Conservation (phyloP, 345 rosid species). For the Citropsis articulata region DNA sequence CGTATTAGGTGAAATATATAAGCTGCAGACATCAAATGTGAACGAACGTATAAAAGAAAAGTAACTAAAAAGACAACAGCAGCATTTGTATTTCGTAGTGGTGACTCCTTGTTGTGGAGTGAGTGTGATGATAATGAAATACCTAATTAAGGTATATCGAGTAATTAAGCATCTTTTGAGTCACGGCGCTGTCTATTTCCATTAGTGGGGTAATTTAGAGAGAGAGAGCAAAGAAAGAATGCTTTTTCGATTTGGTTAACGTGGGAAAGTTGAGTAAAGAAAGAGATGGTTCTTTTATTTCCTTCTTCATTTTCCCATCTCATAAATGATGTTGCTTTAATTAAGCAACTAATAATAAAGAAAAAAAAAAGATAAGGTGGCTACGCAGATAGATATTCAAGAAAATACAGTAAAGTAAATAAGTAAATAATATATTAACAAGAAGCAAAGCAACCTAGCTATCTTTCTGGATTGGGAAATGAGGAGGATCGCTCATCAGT, state of each 20-base stretch:
- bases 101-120: background rate
- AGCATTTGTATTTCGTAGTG: background rate
- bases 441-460: no score
- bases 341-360: slow-evolving; percentile 15
- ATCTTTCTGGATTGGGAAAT: background rate
- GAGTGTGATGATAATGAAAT: slow-evolving; percentile 26
- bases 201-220: slow-evolving; percentile 15
- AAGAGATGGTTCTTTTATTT: slow-evolving; percentile 51
- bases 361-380: background rate
- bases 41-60: no score
- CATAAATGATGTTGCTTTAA: slow-evolving; percentile 3
- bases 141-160: slow-evolving; percentile 32
- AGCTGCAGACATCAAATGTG: no score
- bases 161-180: slow-evolving; percentile 29
- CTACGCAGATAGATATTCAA: background rate
- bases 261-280: slow-evolving; percentile 50
- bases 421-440: no score
- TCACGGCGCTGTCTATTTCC: slow-evolving; percentile 32
- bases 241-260: slow-evolving; percentile 81
- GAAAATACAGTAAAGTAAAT: background rate
- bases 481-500: background rate
- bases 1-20: background rate
- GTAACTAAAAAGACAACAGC: no score
- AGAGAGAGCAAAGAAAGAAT: slow-evolving; percentile 17
- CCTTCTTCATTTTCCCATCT: slow-evolving; percentile 7